phyloP scores from a whole-genome alignment of 495 filamentous ascomycete species.

The Penicillium egyptiacum region DNA sequence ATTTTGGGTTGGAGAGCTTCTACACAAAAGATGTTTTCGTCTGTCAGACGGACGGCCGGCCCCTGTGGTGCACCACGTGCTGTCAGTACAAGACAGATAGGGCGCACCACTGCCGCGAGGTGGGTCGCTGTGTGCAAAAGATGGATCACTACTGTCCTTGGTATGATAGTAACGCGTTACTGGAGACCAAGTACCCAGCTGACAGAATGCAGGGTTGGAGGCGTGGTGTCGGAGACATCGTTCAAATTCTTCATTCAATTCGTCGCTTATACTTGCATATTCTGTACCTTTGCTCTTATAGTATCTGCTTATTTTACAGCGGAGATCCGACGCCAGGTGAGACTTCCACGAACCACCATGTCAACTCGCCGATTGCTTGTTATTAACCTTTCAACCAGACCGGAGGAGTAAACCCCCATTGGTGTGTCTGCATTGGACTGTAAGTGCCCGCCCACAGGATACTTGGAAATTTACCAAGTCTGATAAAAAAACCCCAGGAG shows the following conservation, averaged over 20 bases:
- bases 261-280: conserved; percentile 65
- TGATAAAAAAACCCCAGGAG: conserved; percentile 37
- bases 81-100: conserved; percentile 81
- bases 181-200: conserved; percentile 1
- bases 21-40: conserved; percentile 80
- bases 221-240: conserved; percentile 77
- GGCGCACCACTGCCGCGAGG: conserved; percentile 79
- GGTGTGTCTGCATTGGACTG: conserved; percentile 56
- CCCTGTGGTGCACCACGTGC: conserved; percentile 78
- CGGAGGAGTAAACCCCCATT: conserved; percentile 48
- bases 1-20: conserved; percentile 53
- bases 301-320: conserved; percentile 56
- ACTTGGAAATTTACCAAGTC: conserved; percentile 1
- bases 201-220: conserved; percentile 64
- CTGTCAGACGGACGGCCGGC: conserved; percentile 75
- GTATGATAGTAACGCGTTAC: conserved; percentile 32
- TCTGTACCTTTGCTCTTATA: conserved; percentile 63
- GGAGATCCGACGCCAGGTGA: conserved; percentile 43
- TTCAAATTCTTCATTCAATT: conserved; percentile 94
- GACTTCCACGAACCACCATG: background rate
- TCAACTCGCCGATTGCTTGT: background rate
- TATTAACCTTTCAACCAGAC: conserved; percentile 27
- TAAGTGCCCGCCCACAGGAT: conserved; percentile 32
- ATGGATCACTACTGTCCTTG: conserved; percentile 98
- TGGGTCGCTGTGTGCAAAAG: conserved; percentile 75